Percentiles rank a stretch among this genome's conserved stretches.
These are phyloP conservation scores for Odontarrhena argentea DNA, from an alignment of 345 rosid species.

Conservation along the genomic window DNA sequence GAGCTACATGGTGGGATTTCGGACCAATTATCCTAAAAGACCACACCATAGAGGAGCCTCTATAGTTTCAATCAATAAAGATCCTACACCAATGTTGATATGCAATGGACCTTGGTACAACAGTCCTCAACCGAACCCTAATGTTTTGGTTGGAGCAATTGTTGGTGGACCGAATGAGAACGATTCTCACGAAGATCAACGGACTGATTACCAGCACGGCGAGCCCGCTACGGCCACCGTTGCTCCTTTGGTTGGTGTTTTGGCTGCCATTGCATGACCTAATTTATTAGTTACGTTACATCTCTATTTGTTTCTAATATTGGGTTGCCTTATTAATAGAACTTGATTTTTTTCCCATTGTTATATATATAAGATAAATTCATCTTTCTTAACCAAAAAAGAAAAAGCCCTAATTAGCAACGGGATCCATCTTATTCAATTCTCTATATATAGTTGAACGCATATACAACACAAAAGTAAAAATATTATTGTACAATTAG, in stretches of 20 bases:
- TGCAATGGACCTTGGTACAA: slow-evolving; percentile 58
- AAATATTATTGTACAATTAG: slow-evolving; percentile 5
- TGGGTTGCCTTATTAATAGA: too few relatives aligned
- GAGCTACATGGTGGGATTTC: slow-evolving; percentile 98
- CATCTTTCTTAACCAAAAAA: too few relatives aligned
- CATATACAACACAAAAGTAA: slow-evolving; percentile 11
- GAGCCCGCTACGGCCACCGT: slow-evolving; percentile 56
- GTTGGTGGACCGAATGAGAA: slow-evolving; percentile 72
- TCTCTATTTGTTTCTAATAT: too few relatives aligned
- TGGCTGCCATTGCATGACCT: slow-evolving; percentile 53
- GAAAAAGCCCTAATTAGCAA: not conserved
- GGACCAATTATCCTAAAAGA: slow-evolving; percentile 68
- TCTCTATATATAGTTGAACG: slow-evolving; percentile 17
- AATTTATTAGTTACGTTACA: not conserved
- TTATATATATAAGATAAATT: too few relatives aligned
- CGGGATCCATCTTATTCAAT: not conserved
- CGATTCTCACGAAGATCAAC: slow-evolving; percentile 50
- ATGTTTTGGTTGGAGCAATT: slow-evolving; percentile 60
- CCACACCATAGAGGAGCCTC: slow-evolving; percentile 96
- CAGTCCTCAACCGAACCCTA: slow-evolving; percentile 52
- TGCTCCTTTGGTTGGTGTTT: slow-evolving; percentile 66
- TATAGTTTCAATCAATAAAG: slow-evolving; percentile 60
- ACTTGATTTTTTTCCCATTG: not conserved
- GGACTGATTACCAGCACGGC: slow-evolving; percentile 52
- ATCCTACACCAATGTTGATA: slow-evolving; percentile 54